These are phyloP conservation scores for Beta vulgaris DNA, from an alignment of 148 eudicot species.

Conservation along the genomic window DNA sequence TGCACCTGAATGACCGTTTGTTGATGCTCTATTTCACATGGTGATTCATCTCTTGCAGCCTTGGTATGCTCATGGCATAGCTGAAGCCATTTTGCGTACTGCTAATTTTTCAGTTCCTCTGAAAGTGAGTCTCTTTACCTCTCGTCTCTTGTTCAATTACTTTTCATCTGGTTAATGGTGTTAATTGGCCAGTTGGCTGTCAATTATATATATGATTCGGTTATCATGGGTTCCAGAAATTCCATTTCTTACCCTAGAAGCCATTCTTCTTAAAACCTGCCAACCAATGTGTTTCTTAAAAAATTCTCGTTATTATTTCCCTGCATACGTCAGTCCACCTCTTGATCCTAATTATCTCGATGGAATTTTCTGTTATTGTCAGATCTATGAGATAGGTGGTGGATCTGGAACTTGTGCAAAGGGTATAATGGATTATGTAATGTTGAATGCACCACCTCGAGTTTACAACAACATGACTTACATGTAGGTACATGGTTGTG, in stretches of 20 bases:
- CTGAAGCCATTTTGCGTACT: conserved; percentile 91
- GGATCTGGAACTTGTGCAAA: conserved; percentile 99
- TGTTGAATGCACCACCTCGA: conserved; percentile 94
- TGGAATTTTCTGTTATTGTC: conserved; percentile 30
- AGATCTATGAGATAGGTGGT: conserved; percentile 99
- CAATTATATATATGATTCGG: too few relatives aligned
- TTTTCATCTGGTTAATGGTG: neutral
- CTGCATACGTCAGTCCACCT: too few relatives aligned
- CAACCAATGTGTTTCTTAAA: too few relatives aligned
- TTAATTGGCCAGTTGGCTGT: too few relatives aligned
- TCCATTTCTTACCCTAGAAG: too few relatives aligned
- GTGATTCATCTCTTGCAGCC: conserved; percentile 54
- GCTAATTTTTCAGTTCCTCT: conserved; percentile 87
- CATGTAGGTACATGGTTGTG: conserved; percentile 51
- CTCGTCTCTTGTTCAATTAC: conserved; percentile 1
- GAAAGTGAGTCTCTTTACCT: conserved; percentile 48
- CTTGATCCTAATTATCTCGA: conserved; percentile 11
- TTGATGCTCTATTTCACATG: neutral
- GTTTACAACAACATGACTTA: conserved; percentile 85
- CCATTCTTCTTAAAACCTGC: too few relatives aligned
- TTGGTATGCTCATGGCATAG: conserved; percentile 98
- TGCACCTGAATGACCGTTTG: neutral
- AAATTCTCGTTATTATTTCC: neutral
- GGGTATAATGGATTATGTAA: conserved; percentile 95
- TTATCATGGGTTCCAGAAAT: too few relatives aligned